Evolutionary conservation across 306 rosid species (phyloP).

Genomic region (Cyamopsis tetragonoloba): DNA sequence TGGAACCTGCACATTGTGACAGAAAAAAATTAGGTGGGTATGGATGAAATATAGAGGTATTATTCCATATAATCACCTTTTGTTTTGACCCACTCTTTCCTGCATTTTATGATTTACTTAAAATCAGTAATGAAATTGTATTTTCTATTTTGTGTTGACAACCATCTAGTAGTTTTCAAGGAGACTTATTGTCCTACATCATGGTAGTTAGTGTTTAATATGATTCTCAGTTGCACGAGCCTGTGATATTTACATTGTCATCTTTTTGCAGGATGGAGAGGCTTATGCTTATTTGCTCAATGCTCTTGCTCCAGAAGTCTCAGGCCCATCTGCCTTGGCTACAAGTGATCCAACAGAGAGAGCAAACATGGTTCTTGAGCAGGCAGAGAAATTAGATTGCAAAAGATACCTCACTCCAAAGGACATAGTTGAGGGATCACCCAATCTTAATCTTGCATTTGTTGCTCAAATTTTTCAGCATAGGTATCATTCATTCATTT

Average conservation of each 20-base stretch:
- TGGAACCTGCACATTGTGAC: background rate
- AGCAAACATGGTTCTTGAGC: slow-evolving; percentile 90
- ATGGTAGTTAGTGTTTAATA: slow-evolving; percentile 3
- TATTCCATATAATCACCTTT: background rate
- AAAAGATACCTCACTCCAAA: slow-evolving; percentile 88
- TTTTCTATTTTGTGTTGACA: slow-evolving; percentile 18
- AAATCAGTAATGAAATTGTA: slow-evolving; percentile 8
- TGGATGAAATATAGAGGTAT: background rate
- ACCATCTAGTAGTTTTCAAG: slow-evolving; percentile 6
- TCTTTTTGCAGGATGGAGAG: slow-evolving; percentile 80
- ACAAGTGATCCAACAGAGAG: slow-evolving; percentile 73
- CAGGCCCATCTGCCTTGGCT: slow-evolving; percentile 64
- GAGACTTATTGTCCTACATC: slow-evolving; percentile 4
- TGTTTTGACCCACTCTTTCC: background rate
- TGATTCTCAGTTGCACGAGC: slow-evolving; percentile 11
- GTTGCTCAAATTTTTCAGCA: slow-evolving; percentile 98
- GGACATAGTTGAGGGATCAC: slow-evolving; percentile 94
- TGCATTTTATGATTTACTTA: background rate
- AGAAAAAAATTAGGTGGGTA: background rate
- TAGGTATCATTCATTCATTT: slow-evolving; percentile 59
- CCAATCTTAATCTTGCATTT: slow-evolving; percentile 99
- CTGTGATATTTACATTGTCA: slow-evolving; percentile 7
- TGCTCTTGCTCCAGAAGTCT: slow-evolving; percentile 89
- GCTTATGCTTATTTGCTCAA: slow-evolving; percentile 94
- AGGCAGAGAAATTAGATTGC: slow-evolving; percentile 91